Evolutionary conservation across 2,329 filamentous ascomycete species (phyloP).

Genomic region (Thermoascus crustaceus): DNA sequence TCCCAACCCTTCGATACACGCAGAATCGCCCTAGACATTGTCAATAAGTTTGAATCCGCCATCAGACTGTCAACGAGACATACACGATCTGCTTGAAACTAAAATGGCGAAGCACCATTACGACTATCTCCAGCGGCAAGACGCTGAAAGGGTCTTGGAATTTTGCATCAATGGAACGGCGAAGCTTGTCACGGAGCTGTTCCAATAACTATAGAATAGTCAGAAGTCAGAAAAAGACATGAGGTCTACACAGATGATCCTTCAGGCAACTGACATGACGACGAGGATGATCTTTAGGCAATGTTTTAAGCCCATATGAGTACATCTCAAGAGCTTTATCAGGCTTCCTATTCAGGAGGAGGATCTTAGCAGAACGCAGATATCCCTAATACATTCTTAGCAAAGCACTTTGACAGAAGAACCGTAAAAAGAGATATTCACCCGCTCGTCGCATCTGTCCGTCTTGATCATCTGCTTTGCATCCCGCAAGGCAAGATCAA

Average conservation of each 20-base stretch:
- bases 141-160: constrained; percentile 43
- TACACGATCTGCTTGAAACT: constrained; percentile 45
- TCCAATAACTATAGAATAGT: constrained; percentile 31
- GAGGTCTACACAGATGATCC: no score
- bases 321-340: constrained; percentile 50
- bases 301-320: constrained; percentile 47
- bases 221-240: constrained; percentile 6
- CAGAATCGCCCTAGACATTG: constrained; percentile 33
- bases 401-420: not conserved
- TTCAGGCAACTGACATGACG: constrained; percentile 22
- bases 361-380: constrained; percentile 45
- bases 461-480: constrained; percentile 49
- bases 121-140: constrained; percentile 48
- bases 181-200: constrained; percentile 41
- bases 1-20: constrained; percentile 51
- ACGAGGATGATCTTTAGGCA: constrained; percentile 34
- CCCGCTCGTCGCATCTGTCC: constrained; percentile 43
- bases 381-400: constrained; percentile 38
- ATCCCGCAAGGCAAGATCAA: constrained; percentile 47
- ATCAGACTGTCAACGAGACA: constrained; percentile 7
- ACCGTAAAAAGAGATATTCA: constrained; percentile 14
- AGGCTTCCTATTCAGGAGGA: constrained; percentile 40
- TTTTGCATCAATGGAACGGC: constrained; percentile 20
- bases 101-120: constrained; percentile 45
- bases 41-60: constrained; percentile 3